A percentile compares a stretch with the other conserved stretches of the same genome.
These are phyloP conservation scores for Triticum turgidum DNA, from an alignment of 176 grass and related monocot genomes.

Conservation along the genomic window DNA sequence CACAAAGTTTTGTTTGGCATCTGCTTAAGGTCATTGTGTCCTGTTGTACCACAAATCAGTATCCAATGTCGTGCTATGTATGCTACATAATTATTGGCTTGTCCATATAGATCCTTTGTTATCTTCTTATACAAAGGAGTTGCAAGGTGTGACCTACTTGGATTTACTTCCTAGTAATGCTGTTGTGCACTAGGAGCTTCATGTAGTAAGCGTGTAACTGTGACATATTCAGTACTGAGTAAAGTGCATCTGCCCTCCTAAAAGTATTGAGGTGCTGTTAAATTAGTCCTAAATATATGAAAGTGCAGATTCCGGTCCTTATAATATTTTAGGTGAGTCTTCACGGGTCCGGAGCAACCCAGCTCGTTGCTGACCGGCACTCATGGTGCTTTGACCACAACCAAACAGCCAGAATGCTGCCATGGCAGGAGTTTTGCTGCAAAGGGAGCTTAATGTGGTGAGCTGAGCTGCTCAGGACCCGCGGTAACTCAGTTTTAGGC, in stretches of 20 bases:
- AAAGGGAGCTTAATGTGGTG: not conserved
- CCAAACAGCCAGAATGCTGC: not conserved
- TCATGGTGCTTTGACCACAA: not conserved
- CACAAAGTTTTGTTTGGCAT: not conserved
- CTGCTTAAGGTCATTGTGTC: not conserved
- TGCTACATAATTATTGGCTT: not conserved
- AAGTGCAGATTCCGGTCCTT: not conserved
- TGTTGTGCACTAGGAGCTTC: not conserved
- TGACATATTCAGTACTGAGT: not conserved
- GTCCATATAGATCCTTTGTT: not conserved
- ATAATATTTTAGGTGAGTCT: not conserved
- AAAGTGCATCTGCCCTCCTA: not conserved
- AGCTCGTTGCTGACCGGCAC: not conserved
- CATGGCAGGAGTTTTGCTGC: not conserved
- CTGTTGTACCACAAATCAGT: constrained; percentile 1
- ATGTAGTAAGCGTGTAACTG: not conserved
- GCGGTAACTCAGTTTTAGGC: not conserved
- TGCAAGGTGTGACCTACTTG: not conserved
- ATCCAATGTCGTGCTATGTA: not conserved
- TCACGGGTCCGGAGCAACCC: not conserved
- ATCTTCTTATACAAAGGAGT: not conserved
- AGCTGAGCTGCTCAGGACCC: not conserved
- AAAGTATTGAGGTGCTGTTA: not conserved
- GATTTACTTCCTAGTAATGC: constrained; percentile 19
- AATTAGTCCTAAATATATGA: not conserved